Conservation (phyloP, 805 yeast species). For the Candida adriatica region DNA sequence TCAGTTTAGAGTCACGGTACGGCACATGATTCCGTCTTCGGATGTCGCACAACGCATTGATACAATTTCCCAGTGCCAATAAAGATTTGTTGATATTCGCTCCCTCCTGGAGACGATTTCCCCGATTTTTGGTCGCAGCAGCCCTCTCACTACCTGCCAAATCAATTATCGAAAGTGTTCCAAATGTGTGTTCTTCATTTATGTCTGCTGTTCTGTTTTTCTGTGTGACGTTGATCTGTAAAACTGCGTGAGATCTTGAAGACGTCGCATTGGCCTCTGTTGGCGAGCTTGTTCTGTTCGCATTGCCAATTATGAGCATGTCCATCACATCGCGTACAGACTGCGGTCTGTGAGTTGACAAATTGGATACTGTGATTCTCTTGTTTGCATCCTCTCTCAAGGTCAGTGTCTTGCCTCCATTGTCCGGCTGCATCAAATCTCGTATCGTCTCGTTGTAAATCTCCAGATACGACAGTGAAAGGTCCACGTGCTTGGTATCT, state of each 20-base stretch:
- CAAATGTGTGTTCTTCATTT: conserved; percentile 61
- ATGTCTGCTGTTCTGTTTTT: conserved; percentile 54
- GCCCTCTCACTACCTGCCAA: conserved; percentile 96
- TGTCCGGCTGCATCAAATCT: conserved; percentile 63
- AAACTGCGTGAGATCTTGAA: conserved; percentile 89
- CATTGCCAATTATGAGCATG: conserved; percentile 63
- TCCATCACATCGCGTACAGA: conserved; percentile 74
- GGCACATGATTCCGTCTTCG: conserved; percentile 72
- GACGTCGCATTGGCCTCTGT: conserved; percentile 90
- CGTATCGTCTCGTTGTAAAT: conserved; percentile 87
- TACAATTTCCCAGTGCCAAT: conserved; percentile 88
- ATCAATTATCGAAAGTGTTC: conserved; percentile 83
- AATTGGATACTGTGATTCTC: conserved; percentile 63
- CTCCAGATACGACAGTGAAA: conserved; percentile 71
- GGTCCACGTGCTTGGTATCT: conserved; percentile 51
- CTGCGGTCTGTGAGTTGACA: conserved; percentile 54
- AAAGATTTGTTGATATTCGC: conserved; percentile 89
- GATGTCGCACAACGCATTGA: conserved; percentile 81
- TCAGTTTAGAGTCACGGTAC: conserved; percentile 83
- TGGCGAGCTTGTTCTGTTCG: conserved; percentile 73
- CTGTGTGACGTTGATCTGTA: conserved; percentile 70
- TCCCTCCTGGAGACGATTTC: conserved; percentile 78
- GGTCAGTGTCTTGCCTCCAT: conserved; percentile 38
- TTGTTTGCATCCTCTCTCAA: conserved; percentile 68
- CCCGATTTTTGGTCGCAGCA: conserved; percentile 79